A percentile compares a stretch with the other conserved stretches of the same genome.
phyloP scores from a whole-genome alignment of 1,284 basidiomycete genomes.

The Ustilago cynodontis region DNA sequence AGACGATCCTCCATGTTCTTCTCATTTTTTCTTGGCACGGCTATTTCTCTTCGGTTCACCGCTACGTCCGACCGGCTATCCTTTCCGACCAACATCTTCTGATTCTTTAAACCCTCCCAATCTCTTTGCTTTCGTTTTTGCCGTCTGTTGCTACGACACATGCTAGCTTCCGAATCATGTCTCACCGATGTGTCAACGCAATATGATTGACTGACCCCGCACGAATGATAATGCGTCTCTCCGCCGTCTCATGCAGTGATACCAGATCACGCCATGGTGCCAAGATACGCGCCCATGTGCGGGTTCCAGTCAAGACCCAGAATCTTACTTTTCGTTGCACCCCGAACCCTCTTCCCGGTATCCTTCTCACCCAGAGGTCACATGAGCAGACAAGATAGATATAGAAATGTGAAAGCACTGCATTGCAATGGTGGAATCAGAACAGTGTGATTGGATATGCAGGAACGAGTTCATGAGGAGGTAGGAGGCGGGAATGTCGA shows the following conservation, averaged over 20 bases:
- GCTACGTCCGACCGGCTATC: conserved; percentile 9
- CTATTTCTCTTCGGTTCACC: background rate
- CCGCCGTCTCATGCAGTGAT: background rate
- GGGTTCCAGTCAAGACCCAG: background rate
- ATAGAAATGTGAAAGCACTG: background rate
- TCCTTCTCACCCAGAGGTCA: background rate
- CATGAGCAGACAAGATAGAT: background rate
- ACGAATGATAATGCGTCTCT: conserved; percentile 9
- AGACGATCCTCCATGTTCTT: conserved; percentile 8
- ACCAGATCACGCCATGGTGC: conserved; percentile 10
- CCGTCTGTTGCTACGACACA: background rate
- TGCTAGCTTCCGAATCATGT: conserved; percentile 21
- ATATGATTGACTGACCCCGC: conserved; percentile 25
- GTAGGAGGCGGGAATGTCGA: conserved; percentile 13
- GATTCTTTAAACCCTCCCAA: background rate
- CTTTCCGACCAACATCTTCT: background rate
- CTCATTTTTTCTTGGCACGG: conserved; percentile 22
- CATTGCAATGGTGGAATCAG: background rate
- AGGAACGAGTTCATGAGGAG: conserved; percentile 3
- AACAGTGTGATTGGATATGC: conserved; percentile 3
- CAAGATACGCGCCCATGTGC: conserved; percentile 11
- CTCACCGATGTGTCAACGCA: background rate
- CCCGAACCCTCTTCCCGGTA: background rate
- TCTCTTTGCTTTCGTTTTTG: background rate
- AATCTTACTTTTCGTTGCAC: background rate